phyloP scores from a whole-genome alignment of 352 stramenopile species.

The Phytophthora sojae region DNA sequence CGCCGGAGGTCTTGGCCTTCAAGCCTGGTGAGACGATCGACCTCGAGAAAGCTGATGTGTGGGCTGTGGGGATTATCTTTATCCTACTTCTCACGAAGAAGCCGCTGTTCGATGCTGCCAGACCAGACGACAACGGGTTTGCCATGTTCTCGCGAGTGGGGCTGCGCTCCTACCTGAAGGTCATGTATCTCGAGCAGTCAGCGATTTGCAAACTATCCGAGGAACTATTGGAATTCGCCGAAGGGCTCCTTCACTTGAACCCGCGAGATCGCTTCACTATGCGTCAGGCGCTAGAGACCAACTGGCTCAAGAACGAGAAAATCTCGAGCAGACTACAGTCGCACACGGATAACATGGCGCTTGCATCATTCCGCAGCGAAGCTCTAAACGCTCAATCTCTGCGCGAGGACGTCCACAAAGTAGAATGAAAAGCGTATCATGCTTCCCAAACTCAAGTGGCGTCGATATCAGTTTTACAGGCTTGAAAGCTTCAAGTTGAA shows the following conservation, averaged over 20 bases:
- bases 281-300: constrained; percentile 66
- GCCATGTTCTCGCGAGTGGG: constrained; percentile 61
- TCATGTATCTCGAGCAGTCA: constrained; percentile 73
- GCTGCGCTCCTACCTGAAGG: constrained; percentile 57
- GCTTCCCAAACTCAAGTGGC: no score
- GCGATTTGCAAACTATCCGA: constrained; percentile 65
- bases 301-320: constrained; percentile 54
- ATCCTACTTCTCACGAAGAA: constrained; percentile 66
- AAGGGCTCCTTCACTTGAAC: constrained; percentile 88
- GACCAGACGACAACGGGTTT: constrained; percentile 55
- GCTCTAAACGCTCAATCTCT: constrained; percentile 12
- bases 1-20: constrained; percentile 52
- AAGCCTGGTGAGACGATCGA: constrained; percentile 44
- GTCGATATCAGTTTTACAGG: no score
- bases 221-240: constrained; percentile 76
- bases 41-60: constrained; percentile 65
- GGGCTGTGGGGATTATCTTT: constrained; percentile 67
- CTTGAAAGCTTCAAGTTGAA: no score
- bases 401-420: background rate
- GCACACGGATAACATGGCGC: constrained; percentile 6
- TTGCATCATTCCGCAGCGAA: constrained; percentile 23
- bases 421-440: background rate
- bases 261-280: constrained; percentile 81
- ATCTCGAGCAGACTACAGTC: constrained; percentile 7
- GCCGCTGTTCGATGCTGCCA: constrained; percentile 60